Conservation (phyloP, 805 yeast species). For the Hanseniaspora vineae region DNA sequence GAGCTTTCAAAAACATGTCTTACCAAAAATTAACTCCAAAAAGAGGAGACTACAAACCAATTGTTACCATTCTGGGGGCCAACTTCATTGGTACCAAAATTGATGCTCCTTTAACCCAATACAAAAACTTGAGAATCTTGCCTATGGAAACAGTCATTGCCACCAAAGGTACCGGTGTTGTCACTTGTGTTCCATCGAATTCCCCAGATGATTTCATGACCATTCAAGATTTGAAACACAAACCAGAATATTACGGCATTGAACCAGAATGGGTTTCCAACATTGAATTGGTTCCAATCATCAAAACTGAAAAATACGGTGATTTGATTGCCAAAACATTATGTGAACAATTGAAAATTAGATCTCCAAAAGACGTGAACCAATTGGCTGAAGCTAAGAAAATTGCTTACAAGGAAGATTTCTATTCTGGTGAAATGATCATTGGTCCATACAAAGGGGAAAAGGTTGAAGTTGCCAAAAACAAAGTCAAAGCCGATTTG, state of each 20-base stretch:
- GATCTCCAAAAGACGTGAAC: slow-evolving; percentile 83
- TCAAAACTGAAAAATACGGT: slow-evolving; percentile 78
- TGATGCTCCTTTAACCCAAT: slow-evolving; percentile 66
- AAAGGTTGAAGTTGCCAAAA: slow-evolving; percentile 83
- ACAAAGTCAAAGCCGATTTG: slow-evolving; percentile 72
- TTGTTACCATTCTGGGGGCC: slow-evolving; percentile 51
- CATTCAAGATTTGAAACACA: slow-evolving; percentile 66
- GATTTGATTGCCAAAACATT: slow-evolving; percentile 73
- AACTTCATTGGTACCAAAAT: slow-evolving; percentile 77
- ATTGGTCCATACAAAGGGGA: slow-evolving; percentile 78
- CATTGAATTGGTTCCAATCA: slow-evolving; percentile 53
- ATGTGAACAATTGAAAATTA: slow-evolving; percentile 78
- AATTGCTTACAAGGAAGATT: slow-evolving; percentile 91
- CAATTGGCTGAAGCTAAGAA: slow-evolving; percentile 89
- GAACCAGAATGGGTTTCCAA: slow-evolving; percentile 74
- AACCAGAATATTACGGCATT: slow-evolving; percentile 82
- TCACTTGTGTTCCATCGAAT: slow-evolving; percentile 97
- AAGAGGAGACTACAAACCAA: slow-evolving; percentile 64
- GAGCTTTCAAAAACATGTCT: slow-evolving; percentile 95
- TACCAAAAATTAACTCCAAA: slow-evolving; percentile 85
- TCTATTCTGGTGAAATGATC: slow-evolving; percentile 73
- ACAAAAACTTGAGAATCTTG: slow-evolving; percentile 61
- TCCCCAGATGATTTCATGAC: slow-evolving; percentile 96
- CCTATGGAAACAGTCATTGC: slow-evolving; percentile 98
- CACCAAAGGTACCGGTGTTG: slow-evolving; percentile 96